Percentiles rank a stretch among this genome's conserved stretches.
phyloP scores from a whole-genome alignment of 129 eudicot genomes.

The Heracleum sosnowskyi region DNA sequence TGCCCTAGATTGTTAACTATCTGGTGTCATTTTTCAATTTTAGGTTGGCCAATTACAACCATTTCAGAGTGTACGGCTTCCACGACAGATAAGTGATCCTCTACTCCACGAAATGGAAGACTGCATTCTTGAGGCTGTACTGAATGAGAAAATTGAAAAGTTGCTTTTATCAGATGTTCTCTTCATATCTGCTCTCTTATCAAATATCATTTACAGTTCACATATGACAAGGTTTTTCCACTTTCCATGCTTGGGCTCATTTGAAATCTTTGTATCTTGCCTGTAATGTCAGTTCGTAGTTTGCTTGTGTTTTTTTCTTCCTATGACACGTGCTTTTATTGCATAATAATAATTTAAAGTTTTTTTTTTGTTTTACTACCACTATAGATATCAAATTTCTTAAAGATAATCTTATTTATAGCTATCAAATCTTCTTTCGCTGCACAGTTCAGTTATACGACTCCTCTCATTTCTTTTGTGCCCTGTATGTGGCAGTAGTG shows the following conservation, averaged over 20 bases:
- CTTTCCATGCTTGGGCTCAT: conserved; percentile 1
- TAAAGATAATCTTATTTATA: neutral
- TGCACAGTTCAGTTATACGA: neutral
- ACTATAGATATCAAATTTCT: neutral
- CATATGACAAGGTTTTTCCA: conserved; percentile 53
- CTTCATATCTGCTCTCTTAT: conserved; percentile 55
- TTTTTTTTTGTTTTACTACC: neutral
- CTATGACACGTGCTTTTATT: neutral
- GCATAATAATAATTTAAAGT: neutral
- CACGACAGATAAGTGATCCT: conserved; percentile 59
- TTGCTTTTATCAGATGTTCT: conserved; percentile 53
- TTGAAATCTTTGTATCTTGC: neutral
- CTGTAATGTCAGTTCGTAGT: neutral
- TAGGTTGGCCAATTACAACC: conserved; percentile 30
- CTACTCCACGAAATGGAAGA: conserved; percentile 69
- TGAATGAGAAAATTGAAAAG: conserved; percentile 40
- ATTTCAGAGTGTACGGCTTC: conserved; percentile 55
- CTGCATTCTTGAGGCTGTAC: conserved; percentile 50
- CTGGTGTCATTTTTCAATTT: conserved; percentile 12
- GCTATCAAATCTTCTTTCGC: neutral
- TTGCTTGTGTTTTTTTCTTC: neutral
- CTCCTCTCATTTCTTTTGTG: no score
- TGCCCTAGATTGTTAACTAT: conserved; percentile 9
- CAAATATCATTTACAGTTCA: conserved; percentile 60
- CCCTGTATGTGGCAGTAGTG: neutral